Percentiles rank a stretch among this genome's conserved stretches.
Evolutionary conservation across 2,329 filamentous ascomycete genomes (phyloP).

Genomic region (Colletotrichum orchidophilum): DNA sequence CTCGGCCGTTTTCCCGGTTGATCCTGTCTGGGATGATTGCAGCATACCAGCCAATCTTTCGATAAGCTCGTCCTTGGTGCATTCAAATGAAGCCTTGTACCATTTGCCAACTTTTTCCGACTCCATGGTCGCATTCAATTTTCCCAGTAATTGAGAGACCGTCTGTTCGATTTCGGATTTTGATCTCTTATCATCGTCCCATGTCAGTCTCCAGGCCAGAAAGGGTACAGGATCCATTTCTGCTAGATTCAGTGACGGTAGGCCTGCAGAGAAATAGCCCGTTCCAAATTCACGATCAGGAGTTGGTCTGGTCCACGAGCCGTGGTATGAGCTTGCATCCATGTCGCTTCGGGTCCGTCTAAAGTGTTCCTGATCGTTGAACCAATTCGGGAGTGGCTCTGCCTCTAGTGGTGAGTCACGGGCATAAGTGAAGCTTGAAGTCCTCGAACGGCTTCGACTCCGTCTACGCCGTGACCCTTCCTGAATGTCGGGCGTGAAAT

Average conservation of each 20-base stretch:
- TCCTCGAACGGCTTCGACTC: background rate
- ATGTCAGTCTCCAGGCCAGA: conserved; percentile 4
- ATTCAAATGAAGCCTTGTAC: conserved; percentile 4
- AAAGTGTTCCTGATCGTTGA: background rate
- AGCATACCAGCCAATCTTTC: background rate
- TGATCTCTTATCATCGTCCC: conserved; percentile 1
- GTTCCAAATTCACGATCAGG: background rate
- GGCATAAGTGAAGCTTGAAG: background rate
- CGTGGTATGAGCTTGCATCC: background rate
- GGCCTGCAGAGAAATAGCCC: background rate
- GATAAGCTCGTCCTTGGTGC: background rate
- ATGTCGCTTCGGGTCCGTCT: too few species aligned
- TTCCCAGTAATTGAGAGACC: background rate
- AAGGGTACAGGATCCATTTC: background rate
- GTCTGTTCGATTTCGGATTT: background rate
- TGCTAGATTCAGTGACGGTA: background rate
- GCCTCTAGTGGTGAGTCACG: background rate
- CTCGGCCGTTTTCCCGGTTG: background rate
- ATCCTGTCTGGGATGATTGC: background rate
- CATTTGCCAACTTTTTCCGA: background rate
- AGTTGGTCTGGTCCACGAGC: background rate
- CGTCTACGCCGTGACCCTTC: background rate
- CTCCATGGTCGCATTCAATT: background rate
- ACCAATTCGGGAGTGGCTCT: background rate
- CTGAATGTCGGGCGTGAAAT: background rate